Evolutionary conservation across 768 basidiomycete genomes (phyloP).

Genomic region (Leccinum imitatum): DNA sequence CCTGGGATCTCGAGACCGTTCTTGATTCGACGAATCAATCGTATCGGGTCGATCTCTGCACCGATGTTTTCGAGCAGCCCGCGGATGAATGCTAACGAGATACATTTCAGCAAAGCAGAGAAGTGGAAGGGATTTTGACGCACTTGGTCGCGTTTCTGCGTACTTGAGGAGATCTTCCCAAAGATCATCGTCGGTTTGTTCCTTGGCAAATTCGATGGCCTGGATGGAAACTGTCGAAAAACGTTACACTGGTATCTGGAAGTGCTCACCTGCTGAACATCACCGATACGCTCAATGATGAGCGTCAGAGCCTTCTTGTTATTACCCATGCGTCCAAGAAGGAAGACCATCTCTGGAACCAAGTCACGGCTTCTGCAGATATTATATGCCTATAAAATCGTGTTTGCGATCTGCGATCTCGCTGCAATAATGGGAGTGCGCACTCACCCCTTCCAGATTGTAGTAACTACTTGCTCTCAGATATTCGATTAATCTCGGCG

Average conservation of each 20-base stretch:
- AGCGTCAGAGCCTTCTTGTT: slow-evolving; percentile 92
- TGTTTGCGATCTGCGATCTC: background rate
- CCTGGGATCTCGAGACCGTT: slow-evolving; percentile 97
- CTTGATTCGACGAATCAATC: slow-evolving; percentile 91
- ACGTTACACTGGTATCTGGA: background rate
- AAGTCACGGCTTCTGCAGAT: slow-evolving; percentile 84
- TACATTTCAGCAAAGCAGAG: background rate
- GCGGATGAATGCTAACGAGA: slow-evolving; percentile 77
- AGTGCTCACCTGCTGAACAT: slow-evolving; percentile 75
- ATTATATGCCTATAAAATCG: slow-evolving; percentile 64
- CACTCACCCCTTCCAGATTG: slow-evolving; percentile 73
- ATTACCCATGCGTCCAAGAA: slow-evolving; percentile 96
- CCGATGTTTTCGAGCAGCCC: slow-evolving; percentile 95
- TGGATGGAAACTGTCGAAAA: slow-evolving; percentile 27
- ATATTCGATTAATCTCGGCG: slow-evolving; percentile 81
- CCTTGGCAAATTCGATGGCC: slow-evolving; percentile 98
- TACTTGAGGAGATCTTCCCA: slow-evolving; percentile 97
- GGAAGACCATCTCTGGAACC: slow-evolving; percentile 96
- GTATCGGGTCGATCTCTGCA: slow-evolving; percentile 92
- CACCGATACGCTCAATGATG: slow-evolving; percentile 92
- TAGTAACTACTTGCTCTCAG: slow-evolving; percentile 89
- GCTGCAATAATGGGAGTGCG: background rate
- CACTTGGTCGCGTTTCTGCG: slow-evolving; percentile 90
- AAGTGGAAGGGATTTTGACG: slow-evolving; percentile 17
- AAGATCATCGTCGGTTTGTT: slow-evolving; percentile 93